Percentiles rank a stretch among this genome's conserved stretches.
These are phyloP conservation scores for Crithidia thermophila DNA, from an alignment of 208 protist species.

Conservation along the genomic window DNA sequence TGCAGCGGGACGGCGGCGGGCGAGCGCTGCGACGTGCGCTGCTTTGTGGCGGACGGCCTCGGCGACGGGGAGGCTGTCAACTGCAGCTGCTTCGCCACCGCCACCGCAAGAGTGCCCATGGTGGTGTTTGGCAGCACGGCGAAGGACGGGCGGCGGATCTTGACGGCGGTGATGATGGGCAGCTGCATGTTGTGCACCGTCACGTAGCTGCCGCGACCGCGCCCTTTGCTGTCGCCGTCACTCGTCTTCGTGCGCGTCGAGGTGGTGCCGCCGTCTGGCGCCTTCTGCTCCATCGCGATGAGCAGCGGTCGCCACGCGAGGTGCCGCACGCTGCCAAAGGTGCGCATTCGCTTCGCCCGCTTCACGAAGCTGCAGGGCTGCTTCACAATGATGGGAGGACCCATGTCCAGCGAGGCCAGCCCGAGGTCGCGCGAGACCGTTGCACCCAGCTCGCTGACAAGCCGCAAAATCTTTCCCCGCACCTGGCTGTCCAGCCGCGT, in stretches of 20 bases:
- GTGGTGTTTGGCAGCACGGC: slow-evolving; percentile 28
- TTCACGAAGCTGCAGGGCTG: slow-evolving; percentile 38
- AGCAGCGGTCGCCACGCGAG: slow-evolving; percentile 21
- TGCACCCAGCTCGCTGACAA: slow-evolving; percentile 30
- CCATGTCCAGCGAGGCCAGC: slow-evolving; percentile 29
- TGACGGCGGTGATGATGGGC: slow-evolving; percentile 8
- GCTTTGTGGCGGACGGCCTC: background rate
- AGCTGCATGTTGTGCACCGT: slow-evolving; percentile 2
- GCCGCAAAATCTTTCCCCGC: slow-evolving; percentile 28
- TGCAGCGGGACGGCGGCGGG: background rate
- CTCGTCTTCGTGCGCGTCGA: background rate
- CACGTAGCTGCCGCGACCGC: background rate
- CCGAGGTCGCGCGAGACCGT: slow-evolving; percentile 43
- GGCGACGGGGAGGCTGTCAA: background rate
- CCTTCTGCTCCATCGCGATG: background rate
- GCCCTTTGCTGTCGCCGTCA: background rate
- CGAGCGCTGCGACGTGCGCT: background rate
- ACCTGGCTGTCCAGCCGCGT: slow-evolving; percentile 17
- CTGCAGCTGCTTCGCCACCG: slow-evolving; percentile 26
- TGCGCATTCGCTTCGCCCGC: slow-evolving; percentile 22
- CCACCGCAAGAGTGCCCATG: slow-evolving; percentile 19
- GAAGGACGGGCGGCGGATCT: slow-evolving; percentile 10
- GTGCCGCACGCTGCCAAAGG: slow-evolving; percentile 23
- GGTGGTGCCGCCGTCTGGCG: background rate
- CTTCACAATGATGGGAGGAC: slow-evolving; percentile 27